A percentile compares a stretch with the other conserved stretches of the same genome.
Conservation (phyloP, 805 yeast genomes). For the Cyberlindnera lachancei region DNA sequence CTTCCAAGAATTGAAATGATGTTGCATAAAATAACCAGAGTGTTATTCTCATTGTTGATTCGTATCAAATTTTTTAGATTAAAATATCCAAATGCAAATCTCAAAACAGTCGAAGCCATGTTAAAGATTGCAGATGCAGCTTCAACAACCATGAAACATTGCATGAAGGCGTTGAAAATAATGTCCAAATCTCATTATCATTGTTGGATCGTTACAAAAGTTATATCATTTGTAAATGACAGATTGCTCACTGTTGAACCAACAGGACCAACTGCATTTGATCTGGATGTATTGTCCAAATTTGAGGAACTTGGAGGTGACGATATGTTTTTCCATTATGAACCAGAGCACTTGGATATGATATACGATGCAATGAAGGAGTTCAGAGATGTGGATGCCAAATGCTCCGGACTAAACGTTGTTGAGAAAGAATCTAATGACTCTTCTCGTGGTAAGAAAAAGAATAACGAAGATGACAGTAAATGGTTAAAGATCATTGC, state of each 20-base stretch:
- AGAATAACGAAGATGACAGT: no score
- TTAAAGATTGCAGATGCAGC: slow-evolving; percentile 4
- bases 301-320: not conserved
- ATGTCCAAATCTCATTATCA: not conserved
- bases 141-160: not conserved
- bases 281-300: not conserved
- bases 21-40: slow-evolving; percentile 9
- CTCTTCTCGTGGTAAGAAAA: no score
- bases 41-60: slow-evolving; percentile 6
- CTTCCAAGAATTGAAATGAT: slow-evolving; percentile 14
- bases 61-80: slow-evolving; percentile 10
- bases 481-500: no score
- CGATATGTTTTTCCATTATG: not conserved
- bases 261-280: not conserved
- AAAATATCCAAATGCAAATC: not conserved
- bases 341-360: not conserved
- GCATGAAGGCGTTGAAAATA: not conserved
- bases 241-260: not conserved
- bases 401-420: no score
- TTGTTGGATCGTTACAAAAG: not conserved
- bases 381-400: not conserved
- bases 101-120: not conserved
- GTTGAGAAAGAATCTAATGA: no score
- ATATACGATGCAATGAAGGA: not conserved
- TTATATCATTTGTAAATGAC: not conserved